Percentiles rank a stretch among this genome's conserved stretches.
Conservation (phyloP, 2,329 filamentous ascomycete genomes). For the Aspergillus hortae region DNA sequence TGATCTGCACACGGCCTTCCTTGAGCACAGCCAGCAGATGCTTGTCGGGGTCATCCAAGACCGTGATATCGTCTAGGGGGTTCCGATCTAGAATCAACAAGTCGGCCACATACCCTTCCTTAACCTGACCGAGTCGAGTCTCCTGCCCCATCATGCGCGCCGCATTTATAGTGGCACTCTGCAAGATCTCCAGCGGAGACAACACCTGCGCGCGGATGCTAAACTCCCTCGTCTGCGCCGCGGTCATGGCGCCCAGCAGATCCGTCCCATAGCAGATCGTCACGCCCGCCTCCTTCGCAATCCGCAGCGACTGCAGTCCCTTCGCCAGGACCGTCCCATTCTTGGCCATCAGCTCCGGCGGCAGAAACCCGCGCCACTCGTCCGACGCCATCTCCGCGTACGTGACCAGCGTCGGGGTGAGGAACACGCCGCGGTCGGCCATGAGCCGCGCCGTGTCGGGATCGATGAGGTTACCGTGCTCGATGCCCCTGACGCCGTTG, state of each 20-base stretch:
- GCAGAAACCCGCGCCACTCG: constrained; percentile 1
- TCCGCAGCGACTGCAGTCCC: constrained; percentile 45
- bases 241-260: constrained; percentile 46
- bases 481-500: constrained; percentile 53
- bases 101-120: constrained; percentile 49
- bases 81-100: constrained; percentile 50
- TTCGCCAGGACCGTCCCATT: constrained; percentile 46
- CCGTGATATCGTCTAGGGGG: constrained; percentile 51
- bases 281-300: constrained; percentile 50
- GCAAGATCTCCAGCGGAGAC: constrained; percentile 40
- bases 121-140: constrained; percentile 47
- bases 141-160: constrained; percentile 48
- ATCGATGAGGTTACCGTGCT: constrained; percentile 48
- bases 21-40: constrained; percentile 52
- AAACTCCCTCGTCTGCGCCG: constrained; percentile 48
- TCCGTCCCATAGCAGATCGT: constrained; percentile 55
- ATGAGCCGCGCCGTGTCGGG: constrained; percentile 46
- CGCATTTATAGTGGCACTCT: constrained; percentile 50
- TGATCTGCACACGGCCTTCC: constrained; percentile 45
- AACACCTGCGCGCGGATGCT: constrained; percentile 41
- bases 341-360: constrained; percentile 35
- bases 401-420: constrained; percentile 53
- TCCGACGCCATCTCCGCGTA: constrained; percentile 48
- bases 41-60: constrained; percentile 47
- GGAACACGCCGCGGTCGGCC: constrained; percentile 42